phyloP scores from a whole-genome alignment of 352 stramenopile genomes.

The Globisporangium iwayamae region DNA sequence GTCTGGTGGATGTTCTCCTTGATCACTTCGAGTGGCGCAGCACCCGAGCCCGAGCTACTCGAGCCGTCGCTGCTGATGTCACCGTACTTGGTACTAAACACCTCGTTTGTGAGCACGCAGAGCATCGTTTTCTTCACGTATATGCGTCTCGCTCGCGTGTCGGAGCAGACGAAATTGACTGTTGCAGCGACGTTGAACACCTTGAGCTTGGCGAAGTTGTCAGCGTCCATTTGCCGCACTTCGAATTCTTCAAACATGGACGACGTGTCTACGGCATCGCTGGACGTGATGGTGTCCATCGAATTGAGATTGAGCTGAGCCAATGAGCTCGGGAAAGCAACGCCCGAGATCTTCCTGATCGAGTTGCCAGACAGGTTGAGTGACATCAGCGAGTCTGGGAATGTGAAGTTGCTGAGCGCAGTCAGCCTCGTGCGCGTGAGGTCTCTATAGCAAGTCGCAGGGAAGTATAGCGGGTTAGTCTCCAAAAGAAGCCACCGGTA shows the following conservation, averaged over 20 bases:
- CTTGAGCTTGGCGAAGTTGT: slow-evolving; percentile 19
- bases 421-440: slow-evolving; percentile 24
- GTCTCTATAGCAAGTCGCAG: neutral
- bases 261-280: neutral
- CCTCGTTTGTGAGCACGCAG: slow-evolving; percentile 35
- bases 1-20: slow-evolving; percentile 21
- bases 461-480: too few species aligned
- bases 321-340: slow-evolving; percentile 30
- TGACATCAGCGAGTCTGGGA: slow-evolving; percentile 23
- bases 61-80: slow-evolving; percentile 9
- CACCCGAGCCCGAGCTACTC: neutral
- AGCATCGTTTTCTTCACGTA: slow-evolving; percentile 43
- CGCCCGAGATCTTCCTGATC: slow-evolving; percentile 28
- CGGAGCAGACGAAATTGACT: slow-evolving; percentile 22
- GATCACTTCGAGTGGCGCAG: slow-evolving; percentile 7
- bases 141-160: slow-evolving; percentile 22
- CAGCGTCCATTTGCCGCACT: slow-evolving; percentile 30
- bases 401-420: slow-evolving; percentile 29
- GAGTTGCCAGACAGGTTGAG: slow-evolving; percentile 40
- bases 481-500: too few species aligned
- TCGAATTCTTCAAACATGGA: slow-evolving; percentile 34
- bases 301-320: slow-evolving; percentile 23
- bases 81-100: slow-evolving; percentile 34
- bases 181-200: slow-evolving; percentile 11
- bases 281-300: neutral